These are phyloP conservation scores for Dalechampia spathulata DNA, from an alignment of 441 rosid genomes.

Conservation along the genomic window DNA sequence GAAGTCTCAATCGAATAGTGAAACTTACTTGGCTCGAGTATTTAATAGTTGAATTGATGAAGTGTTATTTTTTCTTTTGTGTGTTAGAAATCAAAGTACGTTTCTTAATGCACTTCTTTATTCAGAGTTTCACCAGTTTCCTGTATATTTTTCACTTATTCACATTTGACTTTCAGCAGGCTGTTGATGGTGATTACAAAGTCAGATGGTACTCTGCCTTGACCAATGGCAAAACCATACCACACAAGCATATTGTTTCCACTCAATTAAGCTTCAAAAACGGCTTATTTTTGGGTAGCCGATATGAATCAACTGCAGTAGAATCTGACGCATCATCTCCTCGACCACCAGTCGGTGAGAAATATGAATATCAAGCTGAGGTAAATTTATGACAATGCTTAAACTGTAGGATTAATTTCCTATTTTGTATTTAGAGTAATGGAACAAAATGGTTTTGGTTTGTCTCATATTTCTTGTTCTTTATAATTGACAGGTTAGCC, in stretches of 20 bases:
- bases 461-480: background rate
- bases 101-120: too few species aligned
- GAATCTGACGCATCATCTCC: slow-evolving; percentile 56
- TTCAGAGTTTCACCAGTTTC: too few species aligned
- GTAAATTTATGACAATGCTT: slow-evolving; percentile 26
- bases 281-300: slow-evolving; percentile 35
- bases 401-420: background rate
- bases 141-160: too few species aligned
- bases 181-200: slow-evolving; percentile 23
- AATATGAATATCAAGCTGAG: slow-evolving; percentile 90
- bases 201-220: slow-evolving; percentile 54
- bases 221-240: slow-evolving; percentile 27
- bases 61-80: too few species aligned
- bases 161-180: slow-evolving; percentile 30
- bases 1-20: too few species aligned
- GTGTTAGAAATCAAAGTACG: too few species aligned
- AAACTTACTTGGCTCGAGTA: too few species aligned
- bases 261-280: slow-evolving; percentile 26
- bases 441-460: slow-evolving; percentile 4
- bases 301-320: slow-evolving; percentile 56
- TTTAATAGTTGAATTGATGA: too few species aligned
- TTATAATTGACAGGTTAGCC: slow-evolving; percentile 67
- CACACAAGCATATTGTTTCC: slow-evolving; percentile 15
- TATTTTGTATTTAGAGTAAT: background rate
- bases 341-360: slow-evolving; percentile 53